Base-by-base conservation (phyloP, 140 eudicot genomes). In the Flaveria floridana region DNA sequence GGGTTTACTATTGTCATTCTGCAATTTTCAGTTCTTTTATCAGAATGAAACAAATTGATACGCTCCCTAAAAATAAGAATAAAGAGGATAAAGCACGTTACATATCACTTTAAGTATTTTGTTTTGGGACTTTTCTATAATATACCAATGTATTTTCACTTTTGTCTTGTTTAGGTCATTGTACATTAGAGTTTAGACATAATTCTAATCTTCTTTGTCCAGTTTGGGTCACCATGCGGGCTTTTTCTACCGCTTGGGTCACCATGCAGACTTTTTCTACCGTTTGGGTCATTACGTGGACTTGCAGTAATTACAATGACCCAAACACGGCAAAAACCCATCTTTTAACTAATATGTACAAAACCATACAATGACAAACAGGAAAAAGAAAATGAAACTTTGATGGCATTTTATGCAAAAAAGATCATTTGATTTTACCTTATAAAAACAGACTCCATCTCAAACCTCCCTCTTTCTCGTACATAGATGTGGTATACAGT, bases 381-480 rank as follows among this genome's bases (percentile, higher is more conserved):
- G 59, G 59, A n/a, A 0, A n/a, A 52, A 1, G 16, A 52, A 52
- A 1, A 20, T 52, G 59, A 1, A 52, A 52, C 11, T 50, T n/a
- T n/a, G 23, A 7, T 52, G 23, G 20, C 14, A 14, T 52, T 3
- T 52, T 52, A 16, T 52, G 59, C 23, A 48, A 12, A 48, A 48
- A 53, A 6, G 16, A n/a, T 7, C 50, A 19, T 52, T 7, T 19
- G 46, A 41, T 10, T 75, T 73, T 85, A 89, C 98, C 98, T 92
- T 21, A 93, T 73, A 84, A 83, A 93, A 70, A 93, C 72, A 10
- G 98, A 90, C 72, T 81, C 91, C 96, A 86, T 86, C 39, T 88
- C 82, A 62, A 93, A 90, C 76, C 96, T 90, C 76, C 98, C 98
- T 79, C 98, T 86, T 85, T 93, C 98, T 67, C 98, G 83, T 30